phyloP scores from a whole-genome alignment of 176 grass and related monocot genomes.

The Oropetium thomaeum region DNA sequence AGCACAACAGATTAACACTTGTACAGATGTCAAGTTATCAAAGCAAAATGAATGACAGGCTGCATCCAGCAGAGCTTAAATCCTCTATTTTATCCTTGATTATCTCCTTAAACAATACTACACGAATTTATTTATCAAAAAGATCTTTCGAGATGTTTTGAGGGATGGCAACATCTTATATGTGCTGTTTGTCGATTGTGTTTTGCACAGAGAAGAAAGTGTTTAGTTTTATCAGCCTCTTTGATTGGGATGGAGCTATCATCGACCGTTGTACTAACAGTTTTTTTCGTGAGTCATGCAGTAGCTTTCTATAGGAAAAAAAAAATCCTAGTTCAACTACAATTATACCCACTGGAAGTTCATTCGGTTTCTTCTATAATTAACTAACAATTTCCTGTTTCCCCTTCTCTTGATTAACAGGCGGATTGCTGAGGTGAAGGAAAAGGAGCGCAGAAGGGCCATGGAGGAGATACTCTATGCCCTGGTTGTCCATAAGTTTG shows the following conservation, averaged over 20 bases:
- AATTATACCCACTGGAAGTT: not conserved
- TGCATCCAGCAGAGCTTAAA: not conserved
- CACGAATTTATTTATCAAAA: not conserved
- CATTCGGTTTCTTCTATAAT: not conserved
- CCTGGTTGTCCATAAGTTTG: slow-evolving; percentile 92
- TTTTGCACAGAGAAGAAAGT: not conserved
- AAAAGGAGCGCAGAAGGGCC: slow-evolving; percentile 73
- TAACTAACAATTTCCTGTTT: slow-evolving; percentile 1
- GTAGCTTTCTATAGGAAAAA: not conserved
- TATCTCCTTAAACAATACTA: slow-evolving; percentile 1
- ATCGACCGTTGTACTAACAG: not conserved
- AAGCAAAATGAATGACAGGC: not conserved
- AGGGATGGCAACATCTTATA: not conserved
- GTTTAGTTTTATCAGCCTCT: not conserved
- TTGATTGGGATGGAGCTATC: slow-evolving; percentile 28
- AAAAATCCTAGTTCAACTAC: not conserved
- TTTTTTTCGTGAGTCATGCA: not conserved
- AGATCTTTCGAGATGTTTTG: not conserved
- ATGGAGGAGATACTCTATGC: slow-evolving; percentile 95
- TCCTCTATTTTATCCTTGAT: not conserved
- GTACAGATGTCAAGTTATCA: slow-evolving; percentile 12
- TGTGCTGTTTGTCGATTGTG: not conserved
- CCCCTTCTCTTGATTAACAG: slow-evolving; percentile 41
- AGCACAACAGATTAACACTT: not conserved
- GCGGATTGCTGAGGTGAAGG: slow-evolving; percentile 96